Evolutionary conservation across 176 grass and related monocot species (phyloP).

Genomic region (Elaeis guineensis): DNA sequence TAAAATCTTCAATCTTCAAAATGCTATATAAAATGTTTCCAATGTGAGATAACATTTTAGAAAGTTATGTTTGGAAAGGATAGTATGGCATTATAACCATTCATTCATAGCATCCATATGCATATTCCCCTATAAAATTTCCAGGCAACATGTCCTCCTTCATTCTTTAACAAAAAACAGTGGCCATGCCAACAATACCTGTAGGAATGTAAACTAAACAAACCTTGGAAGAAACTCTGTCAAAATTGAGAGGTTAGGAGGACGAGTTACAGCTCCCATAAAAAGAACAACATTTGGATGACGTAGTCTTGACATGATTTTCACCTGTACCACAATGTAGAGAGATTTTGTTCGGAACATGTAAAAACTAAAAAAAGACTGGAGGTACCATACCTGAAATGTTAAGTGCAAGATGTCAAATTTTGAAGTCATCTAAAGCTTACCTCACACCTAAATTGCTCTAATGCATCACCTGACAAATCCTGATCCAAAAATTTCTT

Average conservation of each 20-base stretch:
- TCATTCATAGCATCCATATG: too few species aligned
- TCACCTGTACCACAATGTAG: constrained; percentile 49
- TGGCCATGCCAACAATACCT: too few species aligned
- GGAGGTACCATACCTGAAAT: not conserved
- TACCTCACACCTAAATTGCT: constrained; percentile 99
- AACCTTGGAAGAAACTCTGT: constrained; percentile 96
- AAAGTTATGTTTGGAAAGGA: too few species aligned
- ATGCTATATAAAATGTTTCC: too few species aligned
- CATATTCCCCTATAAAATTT: too few species aligned
- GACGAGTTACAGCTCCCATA: constrained; percentile 90
- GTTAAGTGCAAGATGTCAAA: not conserved
- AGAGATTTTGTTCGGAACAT: constrained; percentile 18
- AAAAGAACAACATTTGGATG: constrained; percentile 99
- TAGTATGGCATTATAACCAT: too few species aligned
- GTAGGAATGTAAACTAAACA: constrained; percentile 1
- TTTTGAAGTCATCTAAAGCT: constrained; percentile 16
- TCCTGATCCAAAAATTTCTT: constrained; percentile 99
- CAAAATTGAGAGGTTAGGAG: constrained; percentile 97
- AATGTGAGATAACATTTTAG: too few species aligned
- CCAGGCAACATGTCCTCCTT: too few species aligned
- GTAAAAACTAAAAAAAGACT: not conserved
- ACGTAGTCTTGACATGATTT: constrained; percentile 87
- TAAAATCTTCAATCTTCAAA: too few species aligned
- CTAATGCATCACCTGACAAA: constrained; percentile 78
- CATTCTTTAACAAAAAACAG: too few species aligned